Evolutionary conservation across 2,329 filamentous ascomycete species (phyloP), one percentile per base, ranked within the genome.

Genomic region (Lecanicillium sp.): DNA sequence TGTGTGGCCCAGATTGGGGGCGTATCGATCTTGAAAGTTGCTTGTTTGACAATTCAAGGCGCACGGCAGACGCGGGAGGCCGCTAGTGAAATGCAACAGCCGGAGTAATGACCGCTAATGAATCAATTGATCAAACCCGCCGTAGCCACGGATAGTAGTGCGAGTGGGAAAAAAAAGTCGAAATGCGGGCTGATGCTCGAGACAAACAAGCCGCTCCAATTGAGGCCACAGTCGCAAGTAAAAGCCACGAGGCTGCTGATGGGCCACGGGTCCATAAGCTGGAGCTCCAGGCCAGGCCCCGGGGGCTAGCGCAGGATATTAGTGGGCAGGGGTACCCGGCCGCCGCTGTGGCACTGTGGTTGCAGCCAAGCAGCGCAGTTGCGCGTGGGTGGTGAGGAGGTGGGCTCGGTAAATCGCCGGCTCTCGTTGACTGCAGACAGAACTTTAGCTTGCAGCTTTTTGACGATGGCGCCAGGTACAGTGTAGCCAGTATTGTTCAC

Each of bases 171-270:
- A 23, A 32, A 46, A 33, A 20, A 23, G 44, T 40, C 35, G 30
- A n/a, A n/a, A n/a, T n/a, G n/a, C n/a, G n/a, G n/a, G n/a, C n/a
- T n/a, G n/a, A n/a, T n/a, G n/a, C n/a, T n/a, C n/a, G n/a, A n/a
- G n/a, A n/a, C n/a, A n/a, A n/a, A n/a, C n/a, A n/a, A n/a, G n/a
- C n/a, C n/a, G n/a, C n/a, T n/a, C 35, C 43, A 48, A 43, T 58
- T 57, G 54, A 66, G 63, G 63, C 63, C 63, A 66, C 62, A 55
- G 63, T 66, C 63, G 63, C 63, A 64, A 62, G 50, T 60, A 56
- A 51, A 41, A 44, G 45, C 40, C 44, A 39, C 36, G 11, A 24
- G 36, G 15, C 21, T n/a, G 47, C 40, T 39, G 42, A 37, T 23
- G 43, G 39, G n/a, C 32, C 39, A 43, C 24, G 39, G 39, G 24